These are phyloP conservation scores for Vaccinium corymbosum DNA, from an alignment of 148 eudicot species.

Conservation along the genomic window DNA sequence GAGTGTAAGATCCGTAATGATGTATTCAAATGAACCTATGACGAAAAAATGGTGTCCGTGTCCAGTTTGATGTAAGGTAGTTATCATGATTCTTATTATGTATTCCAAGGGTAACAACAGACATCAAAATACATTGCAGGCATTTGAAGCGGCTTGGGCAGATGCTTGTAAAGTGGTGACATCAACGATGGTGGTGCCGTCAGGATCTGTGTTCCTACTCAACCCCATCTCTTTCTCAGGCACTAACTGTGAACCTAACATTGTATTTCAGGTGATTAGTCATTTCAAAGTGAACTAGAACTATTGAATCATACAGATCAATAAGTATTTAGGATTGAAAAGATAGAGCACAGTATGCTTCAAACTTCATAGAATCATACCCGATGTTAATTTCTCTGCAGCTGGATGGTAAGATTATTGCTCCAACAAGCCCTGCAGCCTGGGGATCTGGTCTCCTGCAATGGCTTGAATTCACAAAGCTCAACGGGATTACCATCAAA, in stretches of 20 bases:
- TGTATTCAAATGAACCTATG: neutral
- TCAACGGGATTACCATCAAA: conserved; percentile 56
- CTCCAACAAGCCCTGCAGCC: conserved; percentile 55
- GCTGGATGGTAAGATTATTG: conserved; percentile 72
- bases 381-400: conserved; percentile 10
- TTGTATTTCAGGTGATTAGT: conserved; percentile 68
- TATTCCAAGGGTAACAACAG: neutral
- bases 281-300: neutral
- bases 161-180: conserved; percentile 74
- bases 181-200: conserved; percentile 65
- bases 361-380: neutral
- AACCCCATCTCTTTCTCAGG: conserved; percentile 90
- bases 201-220: conserved; percentile 58
- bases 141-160: conserved; percentile 84
- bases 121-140: conserved; percentile 35
- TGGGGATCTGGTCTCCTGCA: conserved; percentile 66
- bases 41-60: neutral
- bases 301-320: neutral
- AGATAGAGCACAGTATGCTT: neutral
- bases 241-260: conserved; percentile 58
- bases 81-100: neutral
- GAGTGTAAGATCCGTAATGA: neutral
- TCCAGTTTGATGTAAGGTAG: neutral
- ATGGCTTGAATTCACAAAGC: conserved; percentile 86
- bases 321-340: neutral